Evolutionary conservation across 2,329 filamentous ascomycete species (phyloP).

Genomic region (Dothidotthia symphoricarpi): DNA sequence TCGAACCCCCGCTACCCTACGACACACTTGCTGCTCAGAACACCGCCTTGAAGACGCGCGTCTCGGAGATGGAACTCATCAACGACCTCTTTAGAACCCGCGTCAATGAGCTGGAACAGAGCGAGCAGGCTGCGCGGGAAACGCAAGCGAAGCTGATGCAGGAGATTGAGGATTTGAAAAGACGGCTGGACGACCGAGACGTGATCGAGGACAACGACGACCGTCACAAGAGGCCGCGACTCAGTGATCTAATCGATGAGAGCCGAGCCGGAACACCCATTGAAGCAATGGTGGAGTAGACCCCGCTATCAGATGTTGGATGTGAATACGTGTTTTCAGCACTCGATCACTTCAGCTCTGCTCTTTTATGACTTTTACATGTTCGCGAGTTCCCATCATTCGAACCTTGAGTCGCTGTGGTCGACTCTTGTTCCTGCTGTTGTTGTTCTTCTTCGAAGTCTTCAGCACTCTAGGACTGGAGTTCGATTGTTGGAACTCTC

Average conservation of each 20-base stretch:
- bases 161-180: constrained; percentile 73
- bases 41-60: constrained; percentile 86
- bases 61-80: constrained; percentile 93
- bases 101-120: constrained; percentile 72
- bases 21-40: constrained; percentile 79
- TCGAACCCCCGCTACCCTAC: constrained; percentile 72
- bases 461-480: background rate
- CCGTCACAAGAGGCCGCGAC: constrained; percentile 55
- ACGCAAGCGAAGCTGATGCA: constrained; percentile 57
- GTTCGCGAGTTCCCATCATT: too few relatives aligned
- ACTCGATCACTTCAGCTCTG: background rate
- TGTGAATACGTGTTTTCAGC: constrained; percentile 14
- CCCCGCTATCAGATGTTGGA: constrained; percentile 3
- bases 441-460: constrained; percentile 7
- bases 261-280: constrained; percentile 39
- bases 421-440: constrained; percentile 3
- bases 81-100: constrained; percentile 67
- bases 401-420: constrained; percentile 6
- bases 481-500: constrained; percentile 25
- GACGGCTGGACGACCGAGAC: constrained; percentile 78
- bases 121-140: constrained; percentile 64
- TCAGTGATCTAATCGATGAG: constrained; percentile 56
- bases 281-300: constrained; percentile 30
- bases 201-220: constrained; percentile 55
- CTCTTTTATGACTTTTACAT: constrained; percentile 15